Conservation (phyloP, 352 stramenopile genomes). For the Phytophthora pseudosyringae region DNA sequence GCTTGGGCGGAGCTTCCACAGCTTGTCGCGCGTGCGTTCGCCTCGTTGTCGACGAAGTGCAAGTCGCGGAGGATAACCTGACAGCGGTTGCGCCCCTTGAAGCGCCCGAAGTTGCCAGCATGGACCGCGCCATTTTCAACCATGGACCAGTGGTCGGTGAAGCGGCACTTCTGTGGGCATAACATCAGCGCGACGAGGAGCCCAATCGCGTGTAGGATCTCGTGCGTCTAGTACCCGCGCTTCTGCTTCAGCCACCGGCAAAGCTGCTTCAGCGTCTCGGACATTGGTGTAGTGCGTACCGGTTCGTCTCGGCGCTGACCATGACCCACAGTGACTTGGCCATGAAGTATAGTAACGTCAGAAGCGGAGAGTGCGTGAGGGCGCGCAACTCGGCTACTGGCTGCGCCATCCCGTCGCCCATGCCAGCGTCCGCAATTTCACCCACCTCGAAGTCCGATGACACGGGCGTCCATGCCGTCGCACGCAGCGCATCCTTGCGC, state of each 20-base stretch:
- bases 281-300: not conserved
- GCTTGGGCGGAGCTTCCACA: not conserved
- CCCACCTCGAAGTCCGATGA: not conserved
- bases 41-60: not conserved
- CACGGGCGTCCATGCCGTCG: not conserved
- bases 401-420: not conserved
- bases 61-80: not conserved
- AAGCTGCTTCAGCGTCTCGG: not conserved
- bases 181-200: constrained; percentile 32
- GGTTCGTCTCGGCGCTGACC: constrained; percentile 27
- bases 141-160: not conserved
- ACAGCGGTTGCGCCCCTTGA: not conserved
- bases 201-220: constrained; percentile 25
- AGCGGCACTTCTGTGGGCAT: constrained; percentile 3
- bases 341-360: constrained; percentile 36
- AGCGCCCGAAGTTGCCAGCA: not conserved
- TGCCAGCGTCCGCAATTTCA: not conserved
- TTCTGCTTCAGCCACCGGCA: not conserved
- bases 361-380: not conserved
- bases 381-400: not conserved
- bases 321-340: constrained; percentile 18
- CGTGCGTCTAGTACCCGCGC: constrained; percentile 1
- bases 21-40: not conserved
- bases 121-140: not conserved
- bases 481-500: not conserved